Conservation (phyloP, 2,329 filamentous ascomycete genomes). For the Ascochyta pisi region DNA sequence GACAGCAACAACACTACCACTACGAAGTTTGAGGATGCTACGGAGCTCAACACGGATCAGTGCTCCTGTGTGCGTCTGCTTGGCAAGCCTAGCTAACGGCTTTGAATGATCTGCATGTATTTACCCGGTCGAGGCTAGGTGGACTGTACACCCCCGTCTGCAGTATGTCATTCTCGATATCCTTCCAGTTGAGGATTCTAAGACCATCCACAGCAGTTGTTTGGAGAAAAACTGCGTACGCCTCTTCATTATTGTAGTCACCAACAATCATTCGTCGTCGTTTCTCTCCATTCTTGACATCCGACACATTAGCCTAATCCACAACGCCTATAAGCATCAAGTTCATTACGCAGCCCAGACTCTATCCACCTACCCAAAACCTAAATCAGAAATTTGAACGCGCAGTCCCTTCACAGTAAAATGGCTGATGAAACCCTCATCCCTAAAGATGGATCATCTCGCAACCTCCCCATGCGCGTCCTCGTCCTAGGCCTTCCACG, state of each 20-base stretch:
- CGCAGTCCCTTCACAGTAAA: neutral
- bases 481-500: conserved; percentile 73
- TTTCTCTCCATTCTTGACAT: neutral
- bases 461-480: conserved; percentile 68
- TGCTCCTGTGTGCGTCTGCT: neutral
- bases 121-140: conserved; percentile 16
- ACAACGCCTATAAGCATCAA: neutral
- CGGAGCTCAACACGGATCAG: neutral
- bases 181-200: neutral
- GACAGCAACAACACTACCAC: neutral
- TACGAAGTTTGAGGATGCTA: neutral
- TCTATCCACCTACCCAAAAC: neutral
- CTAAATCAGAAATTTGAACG: neutral
- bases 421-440: neutral
- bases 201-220: neutral
- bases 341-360: neutral
- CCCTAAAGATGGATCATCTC: neutral
- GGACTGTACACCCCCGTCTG: conserved; percentile 3
- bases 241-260: neutral
- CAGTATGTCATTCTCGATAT: neutral
- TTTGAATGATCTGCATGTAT: conserved; percentile 5
- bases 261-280: neutral
- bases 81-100: neutral
- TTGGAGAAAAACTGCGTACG: too few relatives aligned
- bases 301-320: conserved; percentile 15